Conservation (phyloP, 2,329 filamentous ascomycete genomes). For the Aspergillus carbonarius region DNA sequence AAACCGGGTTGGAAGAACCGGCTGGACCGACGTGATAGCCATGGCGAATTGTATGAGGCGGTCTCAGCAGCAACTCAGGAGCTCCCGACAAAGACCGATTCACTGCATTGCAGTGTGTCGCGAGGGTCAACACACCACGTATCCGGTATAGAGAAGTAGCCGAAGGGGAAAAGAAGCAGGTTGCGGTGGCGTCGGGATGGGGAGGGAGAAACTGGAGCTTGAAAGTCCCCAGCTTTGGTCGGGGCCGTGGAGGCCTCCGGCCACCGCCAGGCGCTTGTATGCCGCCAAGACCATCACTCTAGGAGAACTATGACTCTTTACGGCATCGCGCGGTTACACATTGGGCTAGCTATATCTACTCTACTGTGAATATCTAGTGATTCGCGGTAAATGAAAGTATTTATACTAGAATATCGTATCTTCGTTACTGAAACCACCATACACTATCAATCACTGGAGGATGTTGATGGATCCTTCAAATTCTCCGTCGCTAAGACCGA, state of each 20-base stretch:
- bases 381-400: not conserved
- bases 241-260: slow-evolving; percentile 16
- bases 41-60: slow-evolving; percentile 31
- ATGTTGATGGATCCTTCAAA: slow-evolving; percentile 71
- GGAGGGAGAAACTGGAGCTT: slow-evolving; percentile 5
- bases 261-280: slow-evolving; percentile 18
- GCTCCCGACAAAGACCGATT: slow-evolving; percentile 15
- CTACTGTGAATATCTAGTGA: not conserved
- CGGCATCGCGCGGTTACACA: not conserved
- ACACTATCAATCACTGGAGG: not conserved
- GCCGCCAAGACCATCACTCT: slow-evolving; percentile 17
- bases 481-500: slow-evolving; percentile 70
- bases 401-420: not conserved
- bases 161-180: not conserved
- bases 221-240: slow-evolving; percentile 14
- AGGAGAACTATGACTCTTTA: slow-evolving; percentile 6
- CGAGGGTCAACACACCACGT: not conserved
- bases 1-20: slow-evolving; percentile 38
- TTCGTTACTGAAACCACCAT: not conserved
- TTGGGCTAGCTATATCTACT: not conserved
- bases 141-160: not conserved
- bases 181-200: slow-evolving; percentile 5
- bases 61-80: slow-evolving; percentile 22
- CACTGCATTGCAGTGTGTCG: slow-evolving; percentile 23
- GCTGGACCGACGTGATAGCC: slow-evolving; percentile 45